Evolutionary conservation across 192 early-diverging fungal genomes (phyloP).

Genomic region (Linnemannia schmuckeri): DNA sequence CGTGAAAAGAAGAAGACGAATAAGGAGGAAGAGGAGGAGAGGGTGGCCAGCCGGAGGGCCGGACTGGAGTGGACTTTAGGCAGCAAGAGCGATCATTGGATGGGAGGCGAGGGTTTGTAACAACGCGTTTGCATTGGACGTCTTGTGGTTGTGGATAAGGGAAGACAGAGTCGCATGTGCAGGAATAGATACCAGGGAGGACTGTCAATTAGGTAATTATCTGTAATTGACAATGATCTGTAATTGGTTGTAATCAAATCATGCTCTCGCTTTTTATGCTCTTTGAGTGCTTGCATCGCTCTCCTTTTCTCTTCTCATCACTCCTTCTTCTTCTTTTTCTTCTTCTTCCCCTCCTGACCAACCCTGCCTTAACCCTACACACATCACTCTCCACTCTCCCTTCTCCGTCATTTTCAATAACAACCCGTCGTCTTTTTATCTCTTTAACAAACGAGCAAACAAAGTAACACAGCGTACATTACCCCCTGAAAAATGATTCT

Average conservation of each 20-base stretch:
- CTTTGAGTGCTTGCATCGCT: slow-evolving; percentile 3
- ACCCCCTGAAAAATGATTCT: too few species aligned
- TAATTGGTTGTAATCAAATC: background rate
- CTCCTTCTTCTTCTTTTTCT: background rate
- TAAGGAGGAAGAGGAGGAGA: background rate
- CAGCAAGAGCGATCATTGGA: background rate
- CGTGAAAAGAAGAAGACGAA: background rate
- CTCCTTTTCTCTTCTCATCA: slow-evolving; percentile 2
- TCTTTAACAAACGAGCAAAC: too few species aligned
- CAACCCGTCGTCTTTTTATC: background rate
- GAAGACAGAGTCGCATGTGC: background rate
- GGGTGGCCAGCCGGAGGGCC: background rate
- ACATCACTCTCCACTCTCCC: background rate
- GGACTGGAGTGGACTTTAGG: background rate
- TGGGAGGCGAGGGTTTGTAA: too few species aligned
- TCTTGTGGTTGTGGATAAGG: too few species aligned
- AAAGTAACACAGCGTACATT: too few species aligned
- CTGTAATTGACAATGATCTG: background rate
- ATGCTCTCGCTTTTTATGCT: background rate
- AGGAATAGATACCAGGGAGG: background rate
- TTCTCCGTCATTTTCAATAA: background rate
- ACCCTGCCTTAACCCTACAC: slow-evolving; percentile 2
- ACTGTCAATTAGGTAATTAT: background rate
- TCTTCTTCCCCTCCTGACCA: background rate
- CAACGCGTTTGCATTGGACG: too few species aligned